Base-by-base conservation (phyloP, 139 green algal species). In the Chlamydomonas schloesseri region DNA sequence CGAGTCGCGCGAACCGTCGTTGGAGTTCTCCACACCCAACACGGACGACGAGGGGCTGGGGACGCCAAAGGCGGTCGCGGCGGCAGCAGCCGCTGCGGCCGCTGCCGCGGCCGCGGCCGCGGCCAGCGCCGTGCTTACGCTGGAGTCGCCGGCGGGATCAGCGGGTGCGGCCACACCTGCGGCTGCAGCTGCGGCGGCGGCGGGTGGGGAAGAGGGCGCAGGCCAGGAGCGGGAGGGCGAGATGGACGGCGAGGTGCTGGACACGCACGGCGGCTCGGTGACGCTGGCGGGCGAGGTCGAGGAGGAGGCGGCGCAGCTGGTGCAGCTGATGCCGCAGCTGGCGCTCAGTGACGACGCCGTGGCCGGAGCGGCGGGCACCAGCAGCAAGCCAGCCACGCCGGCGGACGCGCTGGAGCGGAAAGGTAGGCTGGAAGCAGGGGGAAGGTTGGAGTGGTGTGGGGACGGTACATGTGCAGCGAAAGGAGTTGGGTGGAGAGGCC, bases 21-120 rank as follows among this genome's bases (percentile, higher is more conserved):
- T 87, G 34, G 69, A 87, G 69, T 79, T 87, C 55, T 71, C 81
- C 11, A 72, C 81, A 24, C 67, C 47, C 26, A 77, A 77, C 50
- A 71, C 78, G 42, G 78, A 86, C 68, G 72, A 86, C 6, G 67
- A 76, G 68, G 73, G 68, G 21, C 33, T 53, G 68, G 80, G 64
- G 24, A 86, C 80, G 29, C 80, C 68, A 10, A 86, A 37, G 28
- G 80, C 80, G 0, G 57, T 88, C 21, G 42, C 42, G 42, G 42
- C 42, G 42, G 42, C 26, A 62, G 69, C 42, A 4, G 37, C 42
- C 71, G 42, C 42, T 8, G 42, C 42, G 6, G 42, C 42, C 8
- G 42, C 42, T 8, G 42, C 42, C 42, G 42, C 42, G 6, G 42
- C 42, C 8, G 42, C 42, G 42, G 42, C 42, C 6, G 42, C 42